Evolutionary conservation across 441 rosid genomes (phyloP).

Genomic region (Isatis lusitanica): DNA sequence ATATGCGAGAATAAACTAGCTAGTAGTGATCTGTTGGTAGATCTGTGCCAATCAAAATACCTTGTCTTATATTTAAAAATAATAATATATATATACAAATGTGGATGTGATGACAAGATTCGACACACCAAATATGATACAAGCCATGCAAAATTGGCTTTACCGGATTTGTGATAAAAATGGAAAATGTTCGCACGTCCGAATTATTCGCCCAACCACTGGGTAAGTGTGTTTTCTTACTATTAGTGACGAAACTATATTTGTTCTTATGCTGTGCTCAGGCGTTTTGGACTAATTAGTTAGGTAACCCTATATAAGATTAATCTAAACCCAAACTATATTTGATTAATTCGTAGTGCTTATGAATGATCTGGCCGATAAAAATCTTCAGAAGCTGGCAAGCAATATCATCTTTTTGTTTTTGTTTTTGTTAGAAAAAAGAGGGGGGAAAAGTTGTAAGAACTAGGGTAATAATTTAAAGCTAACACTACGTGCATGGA

Average conservation of each 20-base stretch:
- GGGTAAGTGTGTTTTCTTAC: constrained; percentile 1
- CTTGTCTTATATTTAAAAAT: neutral
- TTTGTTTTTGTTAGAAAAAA: constrained; percentile 15
- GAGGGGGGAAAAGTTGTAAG: constrained; percentile 4
- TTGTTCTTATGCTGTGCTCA: neutral
- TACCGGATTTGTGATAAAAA: constrained; percentile 3
- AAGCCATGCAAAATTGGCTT: constrained; percentile 5
- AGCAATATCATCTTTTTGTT: constrained; percentile 25
- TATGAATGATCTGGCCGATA: constrained; percentile 9
- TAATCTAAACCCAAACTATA: neutral
- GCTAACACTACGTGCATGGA: constrained; percentile 43
- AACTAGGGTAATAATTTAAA: constrained; percentile 31
- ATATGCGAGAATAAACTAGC: neutral
- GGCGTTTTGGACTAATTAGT: constrained; percentile 9
- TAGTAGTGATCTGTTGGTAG: neutral
- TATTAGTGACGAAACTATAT: neutral
- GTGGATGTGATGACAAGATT: constrained; percentile 9
- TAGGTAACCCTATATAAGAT: neutral
- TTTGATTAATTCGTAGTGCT: constrained; percentile 11
- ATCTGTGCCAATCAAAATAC: neutral
- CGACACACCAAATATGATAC: constrained; percentile 8
- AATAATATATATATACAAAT: neutral
- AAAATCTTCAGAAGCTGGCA: constrained; percentile 30
- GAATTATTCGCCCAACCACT: constrained; percentile 1
- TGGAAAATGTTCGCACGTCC: constrained; percentile 6